These are phyloP conservation scores for Citrus cavaleriei DNA, from an alignment of 345 rosid genomes.

Conservation along the genomic window DNA sequence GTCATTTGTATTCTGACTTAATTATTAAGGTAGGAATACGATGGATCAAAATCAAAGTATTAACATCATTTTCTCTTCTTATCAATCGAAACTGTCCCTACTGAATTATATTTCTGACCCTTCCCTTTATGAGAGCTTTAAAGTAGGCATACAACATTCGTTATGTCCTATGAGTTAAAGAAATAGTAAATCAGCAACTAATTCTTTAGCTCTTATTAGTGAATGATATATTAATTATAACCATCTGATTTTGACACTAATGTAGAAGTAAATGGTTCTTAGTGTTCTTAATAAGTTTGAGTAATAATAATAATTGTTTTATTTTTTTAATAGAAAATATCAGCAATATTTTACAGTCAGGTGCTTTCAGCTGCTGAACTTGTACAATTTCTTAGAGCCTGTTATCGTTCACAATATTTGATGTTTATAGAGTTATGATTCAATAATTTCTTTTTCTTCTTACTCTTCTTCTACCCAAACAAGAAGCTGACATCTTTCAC, in stretches of 20 bases:
- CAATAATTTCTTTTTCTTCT: neutral
- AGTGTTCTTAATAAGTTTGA: neutral
- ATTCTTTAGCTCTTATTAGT: too few species aligned
- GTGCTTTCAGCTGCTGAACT: neutral
- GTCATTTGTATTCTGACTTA: neutral
- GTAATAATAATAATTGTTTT: too few species aligned
- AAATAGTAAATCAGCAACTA: too few species aligned
- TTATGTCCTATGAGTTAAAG: too few species aligned
- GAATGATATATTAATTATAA: too few species aligned
- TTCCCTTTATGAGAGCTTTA: neutral
- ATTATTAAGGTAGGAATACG: neutral
- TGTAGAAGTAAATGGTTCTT: neutral
- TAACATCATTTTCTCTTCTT: neutral
- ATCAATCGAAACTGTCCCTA: neutral
- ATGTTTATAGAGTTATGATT: neutral
- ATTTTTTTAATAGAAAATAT: neutral
- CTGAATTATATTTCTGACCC: neutral
- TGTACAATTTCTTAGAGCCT: neutral
- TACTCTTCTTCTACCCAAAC: conserved; percentile 9
- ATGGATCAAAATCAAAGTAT: neutral
- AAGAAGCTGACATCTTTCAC: conserved; percentile 42
- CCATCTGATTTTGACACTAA: neutral
- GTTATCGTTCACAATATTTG: neutral
- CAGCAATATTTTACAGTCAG: neutral
- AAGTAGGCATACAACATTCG: neutral